These are phyloP conservation scores for Skeletonema menzelii DNA, from an alignment of 108 stramenopile species.

Conservation along the genomic window DNA sequence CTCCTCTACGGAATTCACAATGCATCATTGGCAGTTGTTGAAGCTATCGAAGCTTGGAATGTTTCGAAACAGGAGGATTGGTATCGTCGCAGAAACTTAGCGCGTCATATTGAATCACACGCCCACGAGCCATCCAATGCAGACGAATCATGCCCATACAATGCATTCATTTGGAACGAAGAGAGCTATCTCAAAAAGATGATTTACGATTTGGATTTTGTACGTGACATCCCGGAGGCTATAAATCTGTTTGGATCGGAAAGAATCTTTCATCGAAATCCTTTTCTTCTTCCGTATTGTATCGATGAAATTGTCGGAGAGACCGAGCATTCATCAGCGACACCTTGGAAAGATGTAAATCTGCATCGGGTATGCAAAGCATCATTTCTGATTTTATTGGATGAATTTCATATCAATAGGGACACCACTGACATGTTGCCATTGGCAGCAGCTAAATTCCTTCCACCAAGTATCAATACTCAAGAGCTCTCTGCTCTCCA, in stretches of 20 bases:
- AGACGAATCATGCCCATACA: constrained; percentile 8
- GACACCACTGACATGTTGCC: not conserved
- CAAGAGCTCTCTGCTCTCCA: constrained; percentile 3
- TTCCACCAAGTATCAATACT: constrained; percentile 9
- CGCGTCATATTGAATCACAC: constrained; percentile 9
- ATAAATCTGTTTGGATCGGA: constrained; percentile 17
- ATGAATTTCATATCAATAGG: constrained; percentile 16
- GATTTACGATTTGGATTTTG: constrained; percentile 40
- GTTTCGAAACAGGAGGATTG: constrained; percentile 27
- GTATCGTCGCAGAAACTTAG: constrained; percentile 16
- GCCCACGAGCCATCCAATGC: not conserved
- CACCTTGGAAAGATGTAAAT: constrained; percentile 32
- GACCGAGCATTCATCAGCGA: not conserved
- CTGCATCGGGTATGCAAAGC: constrained; percentile 9
- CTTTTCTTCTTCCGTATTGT: constrained; percentile 24
- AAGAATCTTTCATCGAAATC: constrained; percentile 32
- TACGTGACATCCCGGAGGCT: constrained; percentile 28
- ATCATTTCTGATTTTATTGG: constrained; percentile 24
- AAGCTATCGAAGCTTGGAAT: constrained; percentile 37
- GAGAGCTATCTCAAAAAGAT: constrained; percentile 38
- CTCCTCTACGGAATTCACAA: constrained; percentile 37
- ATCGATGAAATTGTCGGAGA: constrained; percentile 15
- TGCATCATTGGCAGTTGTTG: constrained; percentile 26
- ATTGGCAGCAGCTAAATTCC: constrained; percentile 4
- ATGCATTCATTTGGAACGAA: constrained; percentile 35